phyloP scores from a whole-genome alignment of 139 green algal species.

The Chlamydomonas eustigma region DNA sequence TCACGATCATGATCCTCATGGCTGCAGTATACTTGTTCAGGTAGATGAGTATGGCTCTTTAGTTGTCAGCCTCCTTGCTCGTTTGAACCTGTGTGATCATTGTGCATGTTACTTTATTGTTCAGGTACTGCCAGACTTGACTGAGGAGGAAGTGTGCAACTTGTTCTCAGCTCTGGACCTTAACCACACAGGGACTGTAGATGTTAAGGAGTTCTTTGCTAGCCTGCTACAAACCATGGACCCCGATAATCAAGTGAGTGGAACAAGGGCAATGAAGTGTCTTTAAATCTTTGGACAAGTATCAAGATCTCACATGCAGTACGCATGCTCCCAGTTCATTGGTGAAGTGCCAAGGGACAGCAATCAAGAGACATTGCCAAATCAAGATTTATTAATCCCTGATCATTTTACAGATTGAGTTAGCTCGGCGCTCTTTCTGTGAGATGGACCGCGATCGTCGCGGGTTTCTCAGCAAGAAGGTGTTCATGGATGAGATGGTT shows the following conservation, averaged over 20 bases:
- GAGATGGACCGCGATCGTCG: neutral
- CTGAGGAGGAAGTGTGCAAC: constrained; percentile 32
- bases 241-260: constrained; percentile 26
- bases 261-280: too few relatives aligned
- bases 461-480: constrained; percentile 35
- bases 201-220: constrained; percentile 52
- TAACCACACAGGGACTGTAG: constrained; percentile 47
- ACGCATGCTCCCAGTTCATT: too few relatives aligned
- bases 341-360: too few relatives aligned
- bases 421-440: neutral
- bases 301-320: too few relatives aligned
- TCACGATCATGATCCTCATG: too few relatives aligned
- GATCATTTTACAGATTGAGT: neutral
- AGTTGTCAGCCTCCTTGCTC: too few relatives aligned
- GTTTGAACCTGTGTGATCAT: too few relatives aligned
- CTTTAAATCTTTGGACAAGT: too few relatives aligned
- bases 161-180: constrained; percentile 54
- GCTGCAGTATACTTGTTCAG: too few relatives aligned
- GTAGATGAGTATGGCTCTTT: too few relatives aligned
- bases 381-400: too few relatives aligned
- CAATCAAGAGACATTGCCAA: too few relatives aligned
- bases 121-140: constrained; percentile 42
- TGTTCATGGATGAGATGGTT: constrained; percentile 33
- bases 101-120: neutral
- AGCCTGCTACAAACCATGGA: constrained; percentile 40